Evolutionary conservation across 441 rosid species (phyloP).

Genomic region (Mallotus japonicus): DNA sequence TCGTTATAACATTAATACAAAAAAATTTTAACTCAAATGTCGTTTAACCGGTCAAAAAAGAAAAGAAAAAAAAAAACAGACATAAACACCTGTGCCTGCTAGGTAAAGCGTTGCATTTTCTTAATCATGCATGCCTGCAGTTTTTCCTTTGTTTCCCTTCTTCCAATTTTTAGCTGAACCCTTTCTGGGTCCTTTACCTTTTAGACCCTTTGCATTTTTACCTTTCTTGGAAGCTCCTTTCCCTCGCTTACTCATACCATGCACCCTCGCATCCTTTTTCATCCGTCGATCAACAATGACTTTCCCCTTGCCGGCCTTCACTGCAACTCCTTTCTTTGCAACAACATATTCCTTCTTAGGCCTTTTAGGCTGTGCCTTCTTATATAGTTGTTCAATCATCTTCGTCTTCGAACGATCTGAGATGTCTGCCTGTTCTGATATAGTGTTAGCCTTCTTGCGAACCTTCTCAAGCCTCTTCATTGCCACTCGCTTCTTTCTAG

Average conservation of each 20-base stretch:
- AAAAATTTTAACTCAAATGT: too few relatives aligned
- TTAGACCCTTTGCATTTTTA: constrained; percentile 39
- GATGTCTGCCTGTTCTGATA: constrained; percentile 75
- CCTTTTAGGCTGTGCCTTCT: constrained; percentile 70
- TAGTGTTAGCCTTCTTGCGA: constrained; percentile 82
- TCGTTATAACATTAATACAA: neutral
- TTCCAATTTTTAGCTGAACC: constrained; percentile 30
- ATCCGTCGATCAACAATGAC: constrained; percentile 83
- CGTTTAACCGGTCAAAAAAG: too few relatives aligned
- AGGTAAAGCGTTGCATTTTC: neutral
- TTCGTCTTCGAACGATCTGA: constrained; percentile 75
- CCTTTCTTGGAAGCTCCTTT: constrained; percentile 56
- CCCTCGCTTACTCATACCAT: constrained; percentile 52
- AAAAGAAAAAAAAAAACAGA: neutral
- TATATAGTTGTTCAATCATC: constrained; percentile 81
- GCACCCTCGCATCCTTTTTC: constrained; percentile 70
- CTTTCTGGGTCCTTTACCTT: constrained; percentile 40
- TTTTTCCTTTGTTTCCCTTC: constrained; percentile 29
- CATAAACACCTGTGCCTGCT: neutral
- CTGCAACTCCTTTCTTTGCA: constrained; percentile 90
- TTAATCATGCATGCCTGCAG: constrained; percentile 13
- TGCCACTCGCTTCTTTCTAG: constrained; percentile 76
- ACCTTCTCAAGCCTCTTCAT: constrained; percentile 77
- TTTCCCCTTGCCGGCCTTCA: constrained; percentile 80
- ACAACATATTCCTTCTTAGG: constrained; percentile 80